Conservation (phyloP, 2,329 filamentous ascomycete species). For the Camillea tinctor region DNA sequence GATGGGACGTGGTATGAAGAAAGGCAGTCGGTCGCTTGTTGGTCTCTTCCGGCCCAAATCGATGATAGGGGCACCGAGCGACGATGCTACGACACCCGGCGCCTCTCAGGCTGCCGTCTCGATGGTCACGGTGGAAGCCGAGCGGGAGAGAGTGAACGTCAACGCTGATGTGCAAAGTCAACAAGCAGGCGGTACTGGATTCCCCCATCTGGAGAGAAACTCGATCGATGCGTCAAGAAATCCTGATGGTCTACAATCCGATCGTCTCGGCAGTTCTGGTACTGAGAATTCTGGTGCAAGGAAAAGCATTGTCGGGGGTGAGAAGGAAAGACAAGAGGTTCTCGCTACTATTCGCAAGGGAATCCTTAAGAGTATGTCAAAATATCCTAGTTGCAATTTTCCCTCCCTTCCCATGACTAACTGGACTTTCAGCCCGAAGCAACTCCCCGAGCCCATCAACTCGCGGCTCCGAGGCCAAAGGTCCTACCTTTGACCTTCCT, state of each 20-base stretch:
- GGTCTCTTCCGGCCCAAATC: constrained; percentile 96
- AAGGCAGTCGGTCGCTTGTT: constrained; percentile 83
- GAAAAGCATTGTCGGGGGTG: constrained; percentile 88
- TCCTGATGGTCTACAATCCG: constrained; percentile 43
- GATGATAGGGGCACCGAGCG: constrained; percentile 71
- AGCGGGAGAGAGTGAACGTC: constrained; percentile 79
- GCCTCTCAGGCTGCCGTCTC: constrained; percentile 82
- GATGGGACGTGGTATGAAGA: constrained; percentile 99
- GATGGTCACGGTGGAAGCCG: constrained; percentile 93
- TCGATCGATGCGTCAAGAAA: constrained; percentile 65
- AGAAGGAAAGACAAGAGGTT: constrained; percentile 86
- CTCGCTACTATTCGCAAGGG: constrained; percentile 91
- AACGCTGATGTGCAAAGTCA: constrained; percentile 68
- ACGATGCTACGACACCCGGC: constrained; percentile 65
- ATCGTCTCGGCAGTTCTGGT: constrained; percentile 55
- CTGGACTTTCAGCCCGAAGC: constrained; percentile 53
- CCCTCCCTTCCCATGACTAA: constrained; percentile 7
- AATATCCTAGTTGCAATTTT: constrained; percentile 9
- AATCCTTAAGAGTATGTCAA: constrained; percentile 79
- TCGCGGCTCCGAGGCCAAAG: constrained; percentile 56
- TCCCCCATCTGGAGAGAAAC: constrained; percentile 80
- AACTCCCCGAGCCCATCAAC: constrained; percentile 67
- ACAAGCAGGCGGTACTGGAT: constrained; percentile 71
- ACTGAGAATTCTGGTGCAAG: constrained; percentile 64
- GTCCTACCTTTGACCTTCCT: constrained; percentile 56